Conservation (phyloP, 2,329 filamentous ascomycete genomes). For the Claviceps purpurea region DNA sequence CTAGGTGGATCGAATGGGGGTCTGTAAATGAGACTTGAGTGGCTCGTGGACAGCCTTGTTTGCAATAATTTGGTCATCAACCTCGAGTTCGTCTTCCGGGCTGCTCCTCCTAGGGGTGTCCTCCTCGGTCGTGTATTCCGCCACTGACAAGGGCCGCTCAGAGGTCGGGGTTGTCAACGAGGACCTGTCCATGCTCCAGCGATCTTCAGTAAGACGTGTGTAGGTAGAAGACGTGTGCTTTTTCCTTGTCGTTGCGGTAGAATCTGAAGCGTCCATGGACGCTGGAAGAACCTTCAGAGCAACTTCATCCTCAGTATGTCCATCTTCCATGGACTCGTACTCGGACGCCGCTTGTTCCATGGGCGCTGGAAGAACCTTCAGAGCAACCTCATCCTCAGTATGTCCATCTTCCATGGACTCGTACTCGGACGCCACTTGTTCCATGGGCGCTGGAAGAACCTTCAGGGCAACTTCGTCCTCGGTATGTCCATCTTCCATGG, state of each 20-base stretch:
- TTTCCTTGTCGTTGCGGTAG: slow-evolving; percentile 13
- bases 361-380: background rate
- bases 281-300: background rate
- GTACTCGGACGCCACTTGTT: background rate
- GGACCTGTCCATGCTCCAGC: slow-evolving; percentile 24
- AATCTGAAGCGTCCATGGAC: slow-evolving; percentile 15
- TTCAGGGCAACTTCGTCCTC: slow-evolving; percentile 2
- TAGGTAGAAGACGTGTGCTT: slow-evolving; percentile 26
- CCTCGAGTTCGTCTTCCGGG: slow-evolving; percentile 10
- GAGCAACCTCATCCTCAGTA: too few species aligned
- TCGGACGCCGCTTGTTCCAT: too few species aligned
- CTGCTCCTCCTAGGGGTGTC: slow-evolving; percentile 18
- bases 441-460: background rate
- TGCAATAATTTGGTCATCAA: background rate
- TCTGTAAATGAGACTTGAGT: background rate
- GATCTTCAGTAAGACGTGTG: slow-evolving; percentile 23
- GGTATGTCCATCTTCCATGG: background rate
- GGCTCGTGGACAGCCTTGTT: background rate
- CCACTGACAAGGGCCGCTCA: slow-evolving; percentile 20
- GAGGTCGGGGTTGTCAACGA: slow-evolving; percentile 26
- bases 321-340: background rate
- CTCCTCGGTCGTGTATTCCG: slow-evolving; percentile 18
- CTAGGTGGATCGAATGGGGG: background rate
- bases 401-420: background rate
- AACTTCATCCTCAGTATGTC: slow-evolving; percentile 2